Percentiles rank a stretch among this genome's conserved stretches.
These are phyloP conservation scores for Aureobasidium sp. DNA, from an alignment of 2,329 filamentous ascomycete genomes.

Conservation along the genomic window DNA sequence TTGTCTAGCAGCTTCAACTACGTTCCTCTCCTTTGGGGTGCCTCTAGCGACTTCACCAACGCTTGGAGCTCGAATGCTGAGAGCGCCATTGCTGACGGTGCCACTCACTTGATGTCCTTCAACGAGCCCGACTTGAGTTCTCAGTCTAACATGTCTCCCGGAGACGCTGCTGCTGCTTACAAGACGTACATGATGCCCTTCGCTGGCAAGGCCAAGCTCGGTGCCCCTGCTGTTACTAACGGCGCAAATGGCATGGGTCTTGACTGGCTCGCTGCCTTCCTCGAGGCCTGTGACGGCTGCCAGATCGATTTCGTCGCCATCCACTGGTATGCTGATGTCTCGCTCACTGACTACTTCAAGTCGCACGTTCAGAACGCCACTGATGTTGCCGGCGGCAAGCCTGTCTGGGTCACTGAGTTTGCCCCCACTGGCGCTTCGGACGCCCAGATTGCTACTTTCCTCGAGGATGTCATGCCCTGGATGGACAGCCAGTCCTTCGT, in stretches of 20 bases:
- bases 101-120: conserved; percentile 57
- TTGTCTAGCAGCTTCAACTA: conserved; percentile 45
- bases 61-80: conserved; percentile 48
- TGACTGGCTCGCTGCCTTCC: conserved; percentile 49
- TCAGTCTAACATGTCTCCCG: conserved; percentile 55
- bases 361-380: conserved; percentile 43
- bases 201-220: conserved; percentile 47
- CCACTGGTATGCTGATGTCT: conserved; percentile 55
- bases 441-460: conserved; percentile 41
- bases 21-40: conserved; percentile 59
- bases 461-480: conserved; percentile 43
- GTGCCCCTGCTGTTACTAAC: conserved; percentile 58
- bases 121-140: conserved; percentile 61
- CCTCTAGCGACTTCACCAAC: conserved; percentile 36
- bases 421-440: conserved; percentile 43
- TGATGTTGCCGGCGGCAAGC: conserved; percentile 29
- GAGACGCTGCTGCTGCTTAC: conserved; percentile 47
- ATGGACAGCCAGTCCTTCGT: conserved; percentile 36
- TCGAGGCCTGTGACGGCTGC: conserved; percentile 49
- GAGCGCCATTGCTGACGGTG: conserved; percentile 47
- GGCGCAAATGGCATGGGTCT: conserved; percentile 49
- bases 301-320: conserved; percentile 53
- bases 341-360: conserved; percentile 47
- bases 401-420: conserved; percentile 62
- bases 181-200: conserved; percentile 51